Evolutionary conservation across 2,329 filamentous ascomycete genomes (phyloP).

Genomic region (Xylariaceae sp.): DNA sequence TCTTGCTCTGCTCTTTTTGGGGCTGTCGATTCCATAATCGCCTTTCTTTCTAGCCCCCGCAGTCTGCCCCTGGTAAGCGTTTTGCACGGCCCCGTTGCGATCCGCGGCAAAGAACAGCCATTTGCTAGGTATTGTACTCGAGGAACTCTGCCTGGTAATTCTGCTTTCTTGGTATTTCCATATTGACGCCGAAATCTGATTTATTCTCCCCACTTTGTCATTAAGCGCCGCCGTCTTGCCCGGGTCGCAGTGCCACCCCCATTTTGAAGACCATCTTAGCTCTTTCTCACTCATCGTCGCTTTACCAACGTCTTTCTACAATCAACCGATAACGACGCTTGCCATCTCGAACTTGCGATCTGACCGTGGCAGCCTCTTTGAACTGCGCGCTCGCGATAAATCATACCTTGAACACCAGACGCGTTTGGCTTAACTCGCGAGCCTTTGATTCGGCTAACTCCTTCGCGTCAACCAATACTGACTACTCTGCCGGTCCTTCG

Average conservation of each 20-base stretch:
- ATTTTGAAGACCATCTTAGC: constrained; percentile 13
- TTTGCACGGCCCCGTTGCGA: constrained; percentile 24
- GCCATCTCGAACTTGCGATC: not conserved
- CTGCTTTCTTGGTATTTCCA: constrained; percentile 22
- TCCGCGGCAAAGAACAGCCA: constrained; percentile 8
- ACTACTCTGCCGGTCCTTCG: constrained; percentile 10
- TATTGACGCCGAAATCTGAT: constrained; percentile 19
- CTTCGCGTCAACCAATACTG: constrained; percentile 1
- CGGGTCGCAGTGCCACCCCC: constrained; percentile 13
- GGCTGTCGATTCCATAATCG: constrained; percentile 8
- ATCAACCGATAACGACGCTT: constrained; percentile 13
- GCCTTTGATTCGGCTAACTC: too few species aligned
- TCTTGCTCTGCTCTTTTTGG: constrained; percentile 2
- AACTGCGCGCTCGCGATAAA: too few species aligned
- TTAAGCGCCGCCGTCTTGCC: constrained; percentile 24
- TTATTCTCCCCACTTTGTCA: constrained; percentile 21
- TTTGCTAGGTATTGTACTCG: not conserved
- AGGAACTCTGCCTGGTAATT: not conserved
- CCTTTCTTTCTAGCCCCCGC: not conserved
- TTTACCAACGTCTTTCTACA: constrained; percentile 6
- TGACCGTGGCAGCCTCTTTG: too few species aligned
- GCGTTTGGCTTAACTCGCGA: too few species aligned
- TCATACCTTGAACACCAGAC: too few species aligned
- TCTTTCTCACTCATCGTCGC: constrained; percentile 8
- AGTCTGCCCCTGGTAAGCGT: not conserved